These are phyloP conservation scores for Taphrina pruni DNA, from an alignment of 1,139 yeast species.

Conservation along the genomic window DNA sequence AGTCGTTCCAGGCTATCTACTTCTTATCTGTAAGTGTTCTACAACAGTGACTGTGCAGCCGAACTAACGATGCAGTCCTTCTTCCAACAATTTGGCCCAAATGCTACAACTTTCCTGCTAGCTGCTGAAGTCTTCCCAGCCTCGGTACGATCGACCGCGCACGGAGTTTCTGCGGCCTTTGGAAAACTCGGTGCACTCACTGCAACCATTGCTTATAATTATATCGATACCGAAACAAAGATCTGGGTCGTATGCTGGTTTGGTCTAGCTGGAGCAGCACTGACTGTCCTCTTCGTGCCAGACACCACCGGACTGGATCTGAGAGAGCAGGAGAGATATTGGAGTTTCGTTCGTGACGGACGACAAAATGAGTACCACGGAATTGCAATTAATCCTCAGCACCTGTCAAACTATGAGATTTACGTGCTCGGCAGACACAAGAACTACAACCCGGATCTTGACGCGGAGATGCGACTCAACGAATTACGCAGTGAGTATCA, in stretches of 20 bases:
- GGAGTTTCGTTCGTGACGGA: slow-evolving; percentile 52
- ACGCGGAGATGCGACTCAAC: slow-evolving; percentile 53
- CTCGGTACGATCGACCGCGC: slow-evolving; percentile 64
- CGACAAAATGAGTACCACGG: slow-evolving; percentile 54
- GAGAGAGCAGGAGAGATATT: slow-evolving; percentile 54
- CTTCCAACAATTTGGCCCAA: slow-evolving; percentile 72
- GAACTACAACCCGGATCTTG: slow-evolving; percentile 53
- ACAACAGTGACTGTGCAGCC: not conserved
- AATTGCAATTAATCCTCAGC: slow-evolving; percentile 52
- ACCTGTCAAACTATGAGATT: slow-evolving; percentile 53
- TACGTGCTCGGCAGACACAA: slow-evolving; percentile 50
- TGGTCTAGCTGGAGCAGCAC: slow-evolving; percentile 53
- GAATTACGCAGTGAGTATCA: slow-evolving; percentile 54
- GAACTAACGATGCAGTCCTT: slow-evolving; percentile 54
- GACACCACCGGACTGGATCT: slow-evolving; percentile 54
- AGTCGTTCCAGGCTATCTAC: slow-evolving; percentile 67
- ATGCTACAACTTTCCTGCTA: slow-evolving; percentile 61
- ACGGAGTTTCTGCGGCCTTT: slow-evolving; percentile 62
- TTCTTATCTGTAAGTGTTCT: slow-evolving; percentile 54
- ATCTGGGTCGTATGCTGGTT: slow-evolving; percentile 55
- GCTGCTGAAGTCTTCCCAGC: slow-evolving; percentile 66
- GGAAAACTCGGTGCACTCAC: slow-evolving; percentile 65
- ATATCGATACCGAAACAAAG: slow-evolving; percentile 51
- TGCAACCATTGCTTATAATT: slow-evolving; percentile 56
- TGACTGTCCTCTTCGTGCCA: slow-evolving; percentile 52